Conservation (phyloP, 352 stramenopile genomes). For the Globisporangium radiosum region DNA sequence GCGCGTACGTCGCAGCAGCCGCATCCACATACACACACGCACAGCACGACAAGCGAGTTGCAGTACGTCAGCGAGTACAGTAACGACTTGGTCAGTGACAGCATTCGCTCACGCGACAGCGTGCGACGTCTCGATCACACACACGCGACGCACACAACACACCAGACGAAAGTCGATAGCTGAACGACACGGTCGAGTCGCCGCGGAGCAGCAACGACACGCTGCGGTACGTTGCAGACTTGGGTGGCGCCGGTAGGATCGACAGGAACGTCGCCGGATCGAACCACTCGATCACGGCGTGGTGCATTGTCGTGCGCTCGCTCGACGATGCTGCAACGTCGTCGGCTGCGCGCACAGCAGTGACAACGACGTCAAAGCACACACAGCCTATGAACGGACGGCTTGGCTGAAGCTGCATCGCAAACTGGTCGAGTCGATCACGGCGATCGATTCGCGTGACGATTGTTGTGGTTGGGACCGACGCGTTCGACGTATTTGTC, state of each 20-base stretch:
- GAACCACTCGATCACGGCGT: conserved; percentile 27
- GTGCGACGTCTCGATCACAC: not conserved
- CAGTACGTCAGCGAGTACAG: too few relatives aligned
- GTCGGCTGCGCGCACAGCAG: conserved; percentile 4
- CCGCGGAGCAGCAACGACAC: conserved; percentile 14
- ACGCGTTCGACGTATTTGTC: not conserved
- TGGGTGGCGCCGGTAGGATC: conserved; percentile 4
- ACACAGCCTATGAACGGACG: conserved; percentile 17
- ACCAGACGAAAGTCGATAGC: conserved; percentile 32
- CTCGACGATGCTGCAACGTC: conserved; percentile 16
- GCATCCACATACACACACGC: conserved; percentile 1
- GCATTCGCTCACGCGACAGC: too few relatives aligned
- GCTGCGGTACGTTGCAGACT: conserved; percentile 24
- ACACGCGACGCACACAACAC: not conserved
- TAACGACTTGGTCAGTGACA: not conserved
- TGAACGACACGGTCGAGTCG: conserved; percentile 22
- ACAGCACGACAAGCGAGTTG: not conserved
- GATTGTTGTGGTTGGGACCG: not conserved
- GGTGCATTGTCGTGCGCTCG: conserved; percentile 9
- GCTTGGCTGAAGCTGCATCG: conserved; percentile 15
- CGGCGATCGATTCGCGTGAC: conserved; percentile 3
- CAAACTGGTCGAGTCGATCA: conserved; percentile 6
- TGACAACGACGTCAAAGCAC: conserved; percentile 16
- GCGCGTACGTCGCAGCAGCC: not conserved
- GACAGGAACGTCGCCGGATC: conserved; percentile 4